Percentiles rank a stretch among this genome's conserved stretches.
These are phyloP conservation scores for Teratosphaeria epicoccoides DNA, from an alignment of 2,329 filamentous ascomycete genomes.

Conservation along the genomic window DNA sequence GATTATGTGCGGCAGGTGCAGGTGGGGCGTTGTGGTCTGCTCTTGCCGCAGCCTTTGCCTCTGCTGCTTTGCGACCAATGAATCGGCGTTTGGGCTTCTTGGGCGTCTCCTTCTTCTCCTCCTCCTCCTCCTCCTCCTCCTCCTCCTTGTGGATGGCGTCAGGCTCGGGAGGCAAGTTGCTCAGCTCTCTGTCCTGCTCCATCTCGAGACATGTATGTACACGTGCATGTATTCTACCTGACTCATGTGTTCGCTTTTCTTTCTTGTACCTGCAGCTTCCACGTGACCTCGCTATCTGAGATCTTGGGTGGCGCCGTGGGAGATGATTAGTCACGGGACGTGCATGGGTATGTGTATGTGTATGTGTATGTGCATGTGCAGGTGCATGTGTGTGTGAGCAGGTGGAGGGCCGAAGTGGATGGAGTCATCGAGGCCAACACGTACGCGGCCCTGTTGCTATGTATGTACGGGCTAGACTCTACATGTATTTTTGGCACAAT, in stretches of 20 bases:
- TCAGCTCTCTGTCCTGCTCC: constrained; percentile 64
- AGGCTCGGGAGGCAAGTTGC: constrained; percentile 53
- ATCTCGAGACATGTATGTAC: too few relatives aligned
- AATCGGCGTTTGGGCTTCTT: constrained; percentile 87
- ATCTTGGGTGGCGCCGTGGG: not conserved
- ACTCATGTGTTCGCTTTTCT: not conserved
- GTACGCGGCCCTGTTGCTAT: too few relatives aligned
- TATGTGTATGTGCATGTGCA: too few relatives aligned
- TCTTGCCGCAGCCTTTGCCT: constrained; percentile 46
- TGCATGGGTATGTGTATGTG: too few relatives aligned
- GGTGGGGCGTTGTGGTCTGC: constrained; percentile 30
- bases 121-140: constrained; percentile 34
- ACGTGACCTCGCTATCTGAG: too few relatives aligned
- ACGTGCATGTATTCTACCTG: too few relatives aligned
- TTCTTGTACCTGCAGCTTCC: not conserved
- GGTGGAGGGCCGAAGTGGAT: too few relatives aligned
- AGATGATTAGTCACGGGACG: too few relatives aligned
- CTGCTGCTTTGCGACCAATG: constrained; percentile 68
- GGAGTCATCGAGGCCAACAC: too few relatives aligned
- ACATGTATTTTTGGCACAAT: too few relatives aligned
- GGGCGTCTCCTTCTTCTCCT: constrained; percentile 38
- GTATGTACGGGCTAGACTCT: too few relatives aligned
- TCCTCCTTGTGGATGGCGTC: constrained; percentile 52
- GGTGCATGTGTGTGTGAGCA: too few relatives aligned
- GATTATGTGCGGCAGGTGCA: constrained; percentile 34